Evolutionary conservation across 2,329 filamentous ascomycete genomes (phyloP).

Genomic region (Blumeriella jaapii): DNA sequence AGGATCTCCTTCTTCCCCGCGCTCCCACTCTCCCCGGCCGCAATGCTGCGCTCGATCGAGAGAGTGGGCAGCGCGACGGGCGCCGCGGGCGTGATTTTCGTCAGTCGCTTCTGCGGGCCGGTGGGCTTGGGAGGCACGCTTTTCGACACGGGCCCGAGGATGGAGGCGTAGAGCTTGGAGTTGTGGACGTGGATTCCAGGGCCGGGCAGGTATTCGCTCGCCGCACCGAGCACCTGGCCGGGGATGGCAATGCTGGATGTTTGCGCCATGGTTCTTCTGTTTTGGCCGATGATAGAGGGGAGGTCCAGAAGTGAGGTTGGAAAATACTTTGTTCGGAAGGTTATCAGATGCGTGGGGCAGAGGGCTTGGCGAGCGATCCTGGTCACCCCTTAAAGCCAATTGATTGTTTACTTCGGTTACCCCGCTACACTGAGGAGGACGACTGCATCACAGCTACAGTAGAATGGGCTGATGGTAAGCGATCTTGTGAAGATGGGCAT

Average conservation of each 20-base stretch:
- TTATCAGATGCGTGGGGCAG: slow-evolving; percentile 3
- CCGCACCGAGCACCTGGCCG: slow-evolving; percentile 65
- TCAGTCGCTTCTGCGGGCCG: slow-evolving; percentile 46
- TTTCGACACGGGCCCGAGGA: slow-evolving; percentile 60
- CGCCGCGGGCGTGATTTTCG: slow-evolving; percentile 40
- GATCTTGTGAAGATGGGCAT: too few species aligned
- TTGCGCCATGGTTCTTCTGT: slow-evolving; percentile 15
- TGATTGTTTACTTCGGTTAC: too few species aligned
- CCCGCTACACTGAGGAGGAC: too few species aligned
- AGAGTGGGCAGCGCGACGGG: slow-evolving; percentile 38
- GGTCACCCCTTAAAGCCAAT: background rate
- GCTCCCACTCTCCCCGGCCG: slow-evolving; percentile 11
- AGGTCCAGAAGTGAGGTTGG: slow-evolving; percentile 5
- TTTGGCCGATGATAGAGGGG: background rate
- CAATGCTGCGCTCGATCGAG: slow-evolving; percentile 35
- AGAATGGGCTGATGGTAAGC: too few species aligned
- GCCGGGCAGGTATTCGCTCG: slow-evolving; percentile 57
- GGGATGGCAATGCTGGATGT: slow-evolving; percentile 51
- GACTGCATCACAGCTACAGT: too few species aligned
- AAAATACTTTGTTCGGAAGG: slow-evolving; percentile 13
- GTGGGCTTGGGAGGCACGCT: slow-evolving; percentile 30
- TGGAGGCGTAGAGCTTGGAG: slow-evolving; percentile 66
- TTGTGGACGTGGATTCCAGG: slow-evolving; percentile 76
- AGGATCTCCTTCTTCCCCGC: slow-evolving; percentile 55
- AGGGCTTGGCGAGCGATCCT: background rate